These are phyloP conservation scores for Fomitopsis pinicola DNA, from an alignment of 1,284 basidiomycete genomes.

Conservation along the genomic window DNA sequence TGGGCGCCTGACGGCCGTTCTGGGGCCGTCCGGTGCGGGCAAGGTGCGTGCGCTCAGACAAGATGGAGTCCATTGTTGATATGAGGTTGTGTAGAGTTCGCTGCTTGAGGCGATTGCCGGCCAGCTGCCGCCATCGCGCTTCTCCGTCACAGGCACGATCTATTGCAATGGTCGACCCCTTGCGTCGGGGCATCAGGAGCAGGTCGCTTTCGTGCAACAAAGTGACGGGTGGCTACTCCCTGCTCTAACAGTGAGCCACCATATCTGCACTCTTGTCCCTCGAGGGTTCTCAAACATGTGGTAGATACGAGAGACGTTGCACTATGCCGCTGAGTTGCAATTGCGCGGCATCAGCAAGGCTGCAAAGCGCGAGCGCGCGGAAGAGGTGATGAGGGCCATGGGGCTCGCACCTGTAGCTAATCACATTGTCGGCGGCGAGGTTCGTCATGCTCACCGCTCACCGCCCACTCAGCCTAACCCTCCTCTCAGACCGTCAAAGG, in stretches of 20 bases:
- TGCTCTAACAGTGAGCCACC: background rate
- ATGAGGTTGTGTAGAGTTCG: background rate
- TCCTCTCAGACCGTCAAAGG: background rate
- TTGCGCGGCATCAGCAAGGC: background rate
- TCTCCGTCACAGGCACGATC: background rate
- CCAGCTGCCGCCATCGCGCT: background rate
- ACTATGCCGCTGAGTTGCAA: background rate
- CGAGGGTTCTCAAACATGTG: background rate
- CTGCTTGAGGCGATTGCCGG: background rate
- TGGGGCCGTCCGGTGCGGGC: background rate
- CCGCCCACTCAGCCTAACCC: background rate
- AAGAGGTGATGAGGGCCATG: background rate
- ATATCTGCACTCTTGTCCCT: background rate
- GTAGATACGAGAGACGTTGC: background rate
- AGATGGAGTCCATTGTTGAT: background rate
- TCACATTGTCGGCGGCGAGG: background rate
- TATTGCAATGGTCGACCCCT: background rate
- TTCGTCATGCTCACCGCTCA: background rate
- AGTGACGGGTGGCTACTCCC: background rate
- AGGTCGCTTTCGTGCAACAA: background rate
- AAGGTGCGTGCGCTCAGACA: background rate
- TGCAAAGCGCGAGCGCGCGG: background rate
- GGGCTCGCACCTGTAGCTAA: background rate
- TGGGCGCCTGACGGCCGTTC: background rate
- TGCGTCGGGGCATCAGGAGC: background rate